Base-by-base conservation (phyloP, 2,329 filamentous ascomycete genomes). In the Raffaelea deltoideospora region DNA sequence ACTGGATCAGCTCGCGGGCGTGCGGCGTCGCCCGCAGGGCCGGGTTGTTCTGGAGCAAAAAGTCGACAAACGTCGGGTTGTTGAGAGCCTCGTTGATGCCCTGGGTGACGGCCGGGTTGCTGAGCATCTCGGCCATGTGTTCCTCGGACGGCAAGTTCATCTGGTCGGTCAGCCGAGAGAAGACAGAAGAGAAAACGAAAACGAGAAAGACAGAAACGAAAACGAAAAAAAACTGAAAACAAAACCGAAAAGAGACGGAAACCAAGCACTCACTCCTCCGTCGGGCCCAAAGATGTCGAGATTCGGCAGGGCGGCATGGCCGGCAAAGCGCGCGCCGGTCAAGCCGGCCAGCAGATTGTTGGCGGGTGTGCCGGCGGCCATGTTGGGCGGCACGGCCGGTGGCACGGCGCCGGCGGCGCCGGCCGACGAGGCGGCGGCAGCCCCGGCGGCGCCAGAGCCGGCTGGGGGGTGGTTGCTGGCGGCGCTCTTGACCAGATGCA, bases 401-500 rank as follows among this genome's bases (percentile, higher is more conserved):
- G 72, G 64, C 4, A 69, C 61, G 22, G 63, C 55, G 7, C 63
- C 50, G 5, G 31, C 23, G 24, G 26, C 31, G 2, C 22, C 33
- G 5, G 29, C 35, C 18, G 36, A 18, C 3, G 28, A 35, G 22
- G 37, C 27, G 3, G 31, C 26, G 5, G 27, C 27, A 9, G 38
- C 33, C 1, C 39, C 42, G 0, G 35, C 37, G 3, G 37, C 18
- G 10, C 19, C 15, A 3, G 34, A 13, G 2, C 28, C 18, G 1
- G 65, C 49, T 19, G 67, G 63, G 3, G 66, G 48, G 31, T 68
- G 65, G 51, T 92, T 94, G 69, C 87, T 95, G 42, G 83, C 82
- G 31, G 90, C 88, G 54, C 86, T 92, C 67, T 93, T 95, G 50
- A 98, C 90, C 50, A 98, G 72, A 57, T 98, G 90, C 48, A 98